Percentiles rank a stretch among this genome's conserved stretches.
Evolutionary conservation across 768 basidiomycete species (phyloP).

Genomic region (Gyrodon lividus): DNA sequence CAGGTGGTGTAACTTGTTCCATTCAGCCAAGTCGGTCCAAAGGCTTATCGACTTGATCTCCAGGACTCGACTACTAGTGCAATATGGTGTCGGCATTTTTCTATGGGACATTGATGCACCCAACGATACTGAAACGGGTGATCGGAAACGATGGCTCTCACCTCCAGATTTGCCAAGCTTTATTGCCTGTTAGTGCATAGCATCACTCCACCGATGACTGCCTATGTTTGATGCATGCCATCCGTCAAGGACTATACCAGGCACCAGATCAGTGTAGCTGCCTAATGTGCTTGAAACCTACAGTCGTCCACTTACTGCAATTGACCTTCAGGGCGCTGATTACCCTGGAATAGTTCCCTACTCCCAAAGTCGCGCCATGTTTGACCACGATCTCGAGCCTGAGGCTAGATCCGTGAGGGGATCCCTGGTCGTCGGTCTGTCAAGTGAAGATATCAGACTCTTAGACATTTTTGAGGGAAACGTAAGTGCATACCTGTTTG

Average conservation of each 20-base stretch:
- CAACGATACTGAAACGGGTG: constrained; percentile 75
- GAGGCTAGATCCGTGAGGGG: constrained; percentile 78
- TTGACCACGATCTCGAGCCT: constrained; percentile 46
- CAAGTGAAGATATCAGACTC: constrained; percentile 54
- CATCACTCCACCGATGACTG: not conserved
- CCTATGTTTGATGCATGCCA: not conserved
- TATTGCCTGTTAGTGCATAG: constrained; percentile 57
- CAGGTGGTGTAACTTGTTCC: too few species aligned
- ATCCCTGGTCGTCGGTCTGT: constrained; percentile 74
- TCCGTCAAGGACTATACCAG: constrained; percentile 67
- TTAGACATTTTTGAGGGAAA: constrained; percentile 84
- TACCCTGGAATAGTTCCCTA: constrained; percentile 83
- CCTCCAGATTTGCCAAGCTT: constrained; percentile 68
- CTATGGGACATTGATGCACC: constrained; percentile 91
- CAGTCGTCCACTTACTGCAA: constrained; percentile 5
- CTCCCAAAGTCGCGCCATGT: constrained; percentile 44
- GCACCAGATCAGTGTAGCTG: constrained; percentile 67
- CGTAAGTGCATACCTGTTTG: constrained; percentile 40
- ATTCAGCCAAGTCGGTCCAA: too few species aligned
- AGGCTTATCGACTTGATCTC: not conserved
- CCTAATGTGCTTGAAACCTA: not conserved
- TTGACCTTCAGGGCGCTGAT: constrained; percentile 51
- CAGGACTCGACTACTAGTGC: not conserved
- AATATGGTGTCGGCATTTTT: constrained; percentile 66
- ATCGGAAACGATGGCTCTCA: constrained; percentile 64